These are phyloP conservation scores for Brasilioporus rufonigricans DNA, from an alignment of 768 basidiomycete species.

Conservation along the genomic window DNA sequence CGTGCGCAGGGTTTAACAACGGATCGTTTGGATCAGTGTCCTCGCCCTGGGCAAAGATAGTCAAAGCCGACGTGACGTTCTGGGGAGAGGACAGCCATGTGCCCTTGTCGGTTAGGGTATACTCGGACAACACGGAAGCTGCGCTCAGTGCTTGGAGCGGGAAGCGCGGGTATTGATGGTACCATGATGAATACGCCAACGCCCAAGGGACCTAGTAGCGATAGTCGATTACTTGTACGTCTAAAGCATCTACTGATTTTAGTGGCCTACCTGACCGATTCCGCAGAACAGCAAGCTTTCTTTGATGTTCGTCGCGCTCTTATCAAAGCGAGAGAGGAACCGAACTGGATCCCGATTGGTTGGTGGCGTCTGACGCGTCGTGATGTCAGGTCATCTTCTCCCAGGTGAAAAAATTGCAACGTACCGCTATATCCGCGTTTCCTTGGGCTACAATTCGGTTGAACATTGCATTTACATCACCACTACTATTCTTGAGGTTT, in stretches of 20 bases:
- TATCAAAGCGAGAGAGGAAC: slow-evolving; percentile 57
- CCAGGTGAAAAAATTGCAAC: not conserved
- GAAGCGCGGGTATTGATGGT: slow-evolving; percentile 56
- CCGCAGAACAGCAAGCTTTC: slow-evolving; percentile 47
- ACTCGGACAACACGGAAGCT: slow-evolving; percentile 47
- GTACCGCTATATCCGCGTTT: slow-evolving; percentile 42
- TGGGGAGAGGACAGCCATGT: slow-evolving; percentile 44
- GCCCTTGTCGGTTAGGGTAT: slow-evolving; percentile 53
- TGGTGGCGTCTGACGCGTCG: slow-evolving; percentile 24
- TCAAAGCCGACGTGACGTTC: slow-evolving; percentile 31
- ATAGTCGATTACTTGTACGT: not conserved
- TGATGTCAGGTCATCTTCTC: not conserved
- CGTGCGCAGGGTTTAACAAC: slow-evolving; percentile 48
- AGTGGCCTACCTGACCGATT: slow-evolving; percentile 44
- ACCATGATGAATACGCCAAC: slow-evolving; percentile 51
- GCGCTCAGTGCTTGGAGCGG: slow-evolving; percentile 48
- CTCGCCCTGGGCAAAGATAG: slow-evolving; percentile 40
- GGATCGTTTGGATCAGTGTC: slow-evolving; percentile 38
- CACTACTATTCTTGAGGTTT: slow-evolving; percentile 31
- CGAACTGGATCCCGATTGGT: slow-evolving; percentile 38
- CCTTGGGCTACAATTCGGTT: slow-evolving; percentile 45
- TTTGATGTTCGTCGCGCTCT: slow-evolving; percentile 59
- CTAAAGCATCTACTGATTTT: not conserved
- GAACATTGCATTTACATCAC: slow-evolving; percentile 41
- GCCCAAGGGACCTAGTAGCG: slow-evolving; percentile 52